These are phyloP conservation scores for Leccinum subtestaceum DNA, from an alignment of 768 basidiomycete species.

Conservation along the genomic window DNA sequence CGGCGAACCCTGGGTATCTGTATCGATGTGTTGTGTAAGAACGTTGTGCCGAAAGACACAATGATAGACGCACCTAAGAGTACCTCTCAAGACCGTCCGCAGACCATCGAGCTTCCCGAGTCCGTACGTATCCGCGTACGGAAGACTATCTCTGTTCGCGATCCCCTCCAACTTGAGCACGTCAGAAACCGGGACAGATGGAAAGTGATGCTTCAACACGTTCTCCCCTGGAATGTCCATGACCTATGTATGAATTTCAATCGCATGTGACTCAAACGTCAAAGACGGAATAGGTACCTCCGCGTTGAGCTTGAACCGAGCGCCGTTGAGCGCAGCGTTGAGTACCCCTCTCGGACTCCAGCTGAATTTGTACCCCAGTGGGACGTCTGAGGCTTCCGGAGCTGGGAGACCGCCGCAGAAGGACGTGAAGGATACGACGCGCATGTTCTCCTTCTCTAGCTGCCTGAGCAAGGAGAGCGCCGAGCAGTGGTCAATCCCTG, in stretches of 20 bases:
- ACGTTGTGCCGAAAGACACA: too few relatives aligned
- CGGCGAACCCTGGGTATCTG: slow-evolving; percentile 83
- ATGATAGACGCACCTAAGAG: slow-evolving; percentile 62
- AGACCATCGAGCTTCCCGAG: slow-evolving; percentile 43
- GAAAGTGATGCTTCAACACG: slow-evolving; percentile 59
- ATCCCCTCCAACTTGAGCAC: slow-evolving; percentile 75
- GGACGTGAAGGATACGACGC: slow-evolving; percentile 72
- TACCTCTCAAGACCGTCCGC: slow-evolving; percentile 73
- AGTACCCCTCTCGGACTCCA: slow-evolving; percentile 91
- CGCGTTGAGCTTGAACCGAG: slow-evolving; percentile 58
- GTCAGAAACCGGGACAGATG: slow-evolving; percentile 58
- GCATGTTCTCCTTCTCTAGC: slow-evolving; percentile 49
- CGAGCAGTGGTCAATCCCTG: slow-evolving; percentile 87
- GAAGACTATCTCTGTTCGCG: slow-evolving; percentile 79
- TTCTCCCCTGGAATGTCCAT: slow-evolving; percentile 48
- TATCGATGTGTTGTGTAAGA: not conserved
- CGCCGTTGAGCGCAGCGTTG: slow-evolving; percentile 71
- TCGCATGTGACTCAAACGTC: not conserved
- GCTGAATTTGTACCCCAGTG: slow-evolving; percentile 88
- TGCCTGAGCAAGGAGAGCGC: slow-evolving; percentile 67
- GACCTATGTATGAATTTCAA: slow-evolving; percentile 31
- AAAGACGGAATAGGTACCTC: slow-evolving; percentile 39
- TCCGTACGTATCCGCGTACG: slow-evolving; percentile 66
- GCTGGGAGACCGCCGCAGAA: slow-evolving; percentile 94
- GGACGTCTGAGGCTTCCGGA: slow-evolving; percentile 56